phyloP scores from a whole-genome alignment of 169 alveolate genomes.

The Plasmodium gonderi region DNA sequence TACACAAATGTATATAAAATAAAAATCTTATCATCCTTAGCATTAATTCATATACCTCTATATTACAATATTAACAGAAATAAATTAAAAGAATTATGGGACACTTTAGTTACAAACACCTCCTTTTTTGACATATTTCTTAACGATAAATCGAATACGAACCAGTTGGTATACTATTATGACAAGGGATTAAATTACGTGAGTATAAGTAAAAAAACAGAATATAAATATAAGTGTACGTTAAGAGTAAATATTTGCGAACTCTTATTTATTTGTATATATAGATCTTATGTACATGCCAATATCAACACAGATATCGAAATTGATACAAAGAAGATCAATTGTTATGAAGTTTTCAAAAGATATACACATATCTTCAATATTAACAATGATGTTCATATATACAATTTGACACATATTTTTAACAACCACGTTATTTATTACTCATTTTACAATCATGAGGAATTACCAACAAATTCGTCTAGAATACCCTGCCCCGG shows the following conservation, averaged over 20 bases:
- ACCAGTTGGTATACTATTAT: not conserved
- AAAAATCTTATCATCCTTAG: constrained; percentile 70
- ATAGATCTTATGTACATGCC: constrained; percentile 64
- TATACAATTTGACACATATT: constrained; percentile 57
- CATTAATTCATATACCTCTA: constrained; percentile 69
- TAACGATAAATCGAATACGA: not conserved
- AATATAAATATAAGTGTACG: constrained; percentile 65
- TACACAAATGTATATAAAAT: constrained; percentile 74
- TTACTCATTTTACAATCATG: constrained; percentile 45
- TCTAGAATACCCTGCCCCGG: not conserved
- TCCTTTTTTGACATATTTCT: constrained; percentile 19
- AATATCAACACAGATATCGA: constrained; percentile 39
- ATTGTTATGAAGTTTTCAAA: constrained; percentile 71
- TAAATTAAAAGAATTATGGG: constrained; percentile 59
- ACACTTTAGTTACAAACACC: constrained; percentile 25
- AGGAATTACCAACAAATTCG: not conserved
- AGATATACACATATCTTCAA: constrained; percentile 69
- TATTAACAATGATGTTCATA: constrained; percentile 64
- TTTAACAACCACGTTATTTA: constrained; percentile 61
- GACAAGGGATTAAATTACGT: constrained; percentile 14
- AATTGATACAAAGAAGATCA: constrained; percentile 24
- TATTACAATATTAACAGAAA: constrained; percentile 41
- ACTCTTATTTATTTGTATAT: constrained; percentile 54
- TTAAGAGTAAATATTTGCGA: constrained; percentile 60
- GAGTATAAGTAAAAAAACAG: constrained; percentile 71